Evolutionary conservation across 140 eudicot genomes (phyloP), one percentile per base, ranked within the genome.

Genomic region (Bidens hawaiensis): DNA sequence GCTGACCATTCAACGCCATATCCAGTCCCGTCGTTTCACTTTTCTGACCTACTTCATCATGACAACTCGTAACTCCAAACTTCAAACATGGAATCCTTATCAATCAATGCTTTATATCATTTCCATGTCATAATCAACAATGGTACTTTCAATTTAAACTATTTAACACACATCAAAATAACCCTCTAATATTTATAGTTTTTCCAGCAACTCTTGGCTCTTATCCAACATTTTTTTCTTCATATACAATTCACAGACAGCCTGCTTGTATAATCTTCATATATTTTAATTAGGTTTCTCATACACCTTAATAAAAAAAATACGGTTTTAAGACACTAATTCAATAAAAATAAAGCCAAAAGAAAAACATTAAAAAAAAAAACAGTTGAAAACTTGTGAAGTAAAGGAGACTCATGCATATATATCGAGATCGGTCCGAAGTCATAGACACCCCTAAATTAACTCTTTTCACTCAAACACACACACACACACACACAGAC

Each of bases 351-450:
- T 3, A 22, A 0, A 0, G 10, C 4, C 13, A 36, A 24, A 54
- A 25, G 14, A 1, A 8, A 15, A 56, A 28, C 12, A 56, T n/a
- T 2, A 27, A 23, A 50, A 50, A 50, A 23, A 51, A 24, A 13
- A 51, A 36, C 10, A 36, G 34, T 30, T 4, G 55, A 48, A 48
- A 17, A 9, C 1, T 0, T 9, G 43, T 8, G 40, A 54, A 54
- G 4, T 6, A 54, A 54, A 26, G 60, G 4, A 10, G 40, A 27
- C 38, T 54, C n/a, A n/a, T 54, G 60, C 60, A 54, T 54, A 40
- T 25, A 54, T 54, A 14, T 27, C 8, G 22, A 62, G 45, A 63
- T 63, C 36, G 56, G 55, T 62, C 55, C 11, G 12, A 41, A 62
- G 53, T 61, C 53, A 27, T 30, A n/a, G n/a, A n/a, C n/a, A n/a